Percentiles rank a stretch among this genome's conserved stretches.
Conservation (phyloP, 2,329 filamentous ascomycete species). For the Penicillium hordei region DNA sequence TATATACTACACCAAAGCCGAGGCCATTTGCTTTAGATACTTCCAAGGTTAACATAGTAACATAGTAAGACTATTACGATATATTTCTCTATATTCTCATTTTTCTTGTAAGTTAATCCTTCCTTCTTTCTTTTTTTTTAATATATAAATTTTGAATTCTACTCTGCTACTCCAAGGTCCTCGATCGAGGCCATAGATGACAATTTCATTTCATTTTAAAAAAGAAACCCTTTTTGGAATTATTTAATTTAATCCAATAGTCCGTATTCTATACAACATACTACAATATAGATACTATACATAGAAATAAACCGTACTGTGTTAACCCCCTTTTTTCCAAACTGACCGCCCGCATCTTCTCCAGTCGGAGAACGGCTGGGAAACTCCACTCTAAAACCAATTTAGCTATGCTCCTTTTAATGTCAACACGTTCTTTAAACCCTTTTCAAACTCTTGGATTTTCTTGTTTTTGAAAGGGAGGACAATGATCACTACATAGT, state of each 20-base stretch:
- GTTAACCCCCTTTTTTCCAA: conserved; percentile 12
- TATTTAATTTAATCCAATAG: background rate
- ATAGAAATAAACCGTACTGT: too few relatives aligned
- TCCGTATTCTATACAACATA: background rate
- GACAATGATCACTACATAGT: conserved; percentile 10
- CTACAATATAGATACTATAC: background rate
- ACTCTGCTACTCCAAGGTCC: background rate
- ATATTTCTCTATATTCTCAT: background rate
- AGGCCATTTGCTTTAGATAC: conserved; percentile 2
- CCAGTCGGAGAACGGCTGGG: conserved; percentile 26
- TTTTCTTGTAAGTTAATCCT: too few relatives aligned
- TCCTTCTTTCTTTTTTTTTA: background rate
- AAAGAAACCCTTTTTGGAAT: background rate
- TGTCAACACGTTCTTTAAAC: conserved; percentile 14
- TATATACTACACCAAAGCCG: conserved; percentile 14
- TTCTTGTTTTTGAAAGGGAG: conserved; percentile 1
- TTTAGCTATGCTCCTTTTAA: conserved; percentile 27
- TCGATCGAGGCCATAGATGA: background rate
- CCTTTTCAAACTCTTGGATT: background rate
- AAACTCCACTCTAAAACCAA: conserved; percentile 34
- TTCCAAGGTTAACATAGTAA: background rate
- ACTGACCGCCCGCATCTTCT: conserved; percentile 22
- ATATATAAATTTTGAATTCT: background rate
- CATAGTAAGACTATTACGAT: background rate
- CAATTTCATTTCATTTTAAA: background rate